Conservation (phyloP, 495 filamentous ascomycete genomes). For the Tuber umbilicatum region DNA sequence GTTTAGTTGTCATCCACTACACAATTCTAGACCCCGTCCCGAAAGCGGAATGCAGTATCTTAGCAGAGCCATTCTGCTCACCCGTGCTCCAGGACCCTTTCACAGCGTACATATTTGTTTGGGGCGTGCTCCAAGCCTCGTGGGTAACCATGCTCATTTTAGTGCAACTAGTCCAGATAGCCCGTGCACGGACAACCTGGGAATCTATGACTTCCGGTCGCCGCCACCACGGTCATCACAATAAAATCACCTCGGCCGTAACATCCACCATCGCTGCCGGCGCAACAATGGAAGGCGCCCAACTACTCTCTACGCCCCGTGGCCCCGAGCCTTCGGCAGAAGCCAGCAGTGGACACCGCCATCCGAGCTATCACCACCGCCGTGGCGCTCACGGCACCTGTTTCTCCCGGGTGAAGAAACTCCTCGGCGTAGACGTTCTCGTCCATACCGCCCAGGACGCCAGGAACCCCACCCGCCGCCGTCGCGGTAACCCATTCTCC, state of each 20-base stretch:
- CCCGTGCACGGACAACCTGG: slow-evolving; percentile 86
- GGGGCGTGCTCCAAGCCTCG: slow-evolving; percentile 72
- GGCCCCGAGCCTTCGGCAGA: slow-evolving; percentile 44
- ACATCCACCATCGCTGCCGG: slow-evolving; percentile 73
- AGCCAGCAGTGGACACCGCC: slow-evolving; percentile 44
- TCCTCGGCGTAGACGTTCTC: slow-evolving; percentile 87
- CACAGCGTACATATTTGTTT: slow-evolving; percentile 68
- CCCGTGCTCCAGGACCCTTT: slow-evolving; percentile 73
- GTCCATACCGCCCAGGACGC: slow-evolving; percentile 71
- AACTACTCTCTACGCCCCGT: slow-evolving; percentile 50
- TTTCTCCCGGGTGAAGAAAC: slow-evolving; percentile 68
- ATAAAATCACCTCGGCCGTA: slow-evolving; percentile 55
- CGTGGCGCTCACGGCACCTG: slow-evolving; percentile 50
- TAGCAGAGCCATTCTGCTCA: slow-evolving; percentile 65
- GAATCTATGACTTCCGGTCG: slow-evolving; percentile 77
- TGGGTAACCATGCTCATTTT: slow-evolving; percentile 95
- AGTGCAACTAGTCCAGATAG: slow-evolving; percentile 85
- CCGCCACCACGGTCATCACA: slow-evolving; percentile 45
- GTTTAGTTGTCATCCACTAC: slow-evolving; percentile 21
- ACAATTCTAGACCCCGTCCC: slow-evolving; percentile 12
- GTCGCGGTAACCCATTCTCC: slow-evolving; percentile 73
- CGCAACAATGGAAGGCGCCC: slow-evolving; percentile 60
- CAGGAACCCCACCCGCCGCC: slow-evolving; percentile 46
- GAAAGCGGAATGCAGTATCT: slow-evolving; percentile 60
- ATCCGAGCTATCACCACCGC: slow-evolving; percentile 31